Conservation (phyloP, 2,329 filamentous ascomycete species). For the Pyricularia pennisetigena region DNA sequence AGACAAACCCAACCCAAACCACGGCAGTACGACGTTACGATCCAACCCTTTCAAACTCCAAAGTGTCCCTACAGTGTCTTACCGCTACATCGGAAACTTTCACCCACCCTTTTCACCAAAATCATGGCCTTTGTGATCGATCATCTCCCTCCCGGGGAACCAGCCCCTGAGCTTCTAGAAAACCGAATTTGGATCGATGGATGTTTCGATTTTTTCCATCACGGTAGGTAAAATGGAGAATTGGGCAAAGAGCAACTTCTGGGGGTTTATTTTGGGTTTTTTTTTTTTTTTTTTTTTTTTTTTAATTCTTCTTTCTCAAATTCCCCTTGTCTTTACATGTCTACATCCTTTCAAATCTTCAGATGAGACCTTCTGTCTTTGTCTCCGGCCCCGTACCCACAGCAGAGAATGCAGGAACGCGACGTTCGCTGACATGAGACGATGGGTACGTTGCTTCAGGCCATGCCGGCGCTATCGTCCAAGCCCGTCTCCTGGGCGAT, state of each 20-base stretch:
- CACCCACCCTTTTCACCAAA: background rate
- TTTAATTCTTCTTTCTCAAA: background rate
- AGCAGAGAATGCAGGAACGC: background rate
- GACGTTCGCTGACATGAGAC: background rate
- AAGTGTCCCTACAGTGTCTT: background rate
- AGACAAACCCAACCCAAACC: background rate
- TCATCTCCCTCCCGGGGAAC: slow-evolving; percentile 29
- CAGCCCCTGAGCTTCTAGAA: slow-evolving; percentile 45
- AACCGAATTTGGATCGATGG: slow-evolving; percentile 95
- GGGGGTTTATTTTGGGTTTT: too few species aligned
- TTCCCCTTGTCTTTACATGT: background rate
- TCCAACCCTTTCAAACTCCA: background rate
- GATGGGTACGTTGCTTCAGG: slow-evolving; percentile 39
- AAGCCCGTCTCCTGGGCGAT: slow-evolving; percentile 81
- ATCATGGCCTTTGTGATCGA: slow-evolving; percentile 8
- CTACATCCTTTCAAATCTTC: background rate
- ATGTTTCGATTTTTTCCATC: slow-evolving; percentile 98
- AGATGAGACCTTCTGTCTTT: background rate
- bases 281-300: too few species aligned
- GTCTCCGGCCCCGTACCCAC: background rate
- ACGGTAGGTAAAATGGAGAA: slow-evolving; percentile 47
- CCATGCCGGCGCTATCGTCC: slow-evolving; percentile 93
- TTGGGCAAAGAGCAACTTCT: too few species aligned
- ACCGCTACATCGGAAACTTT: background rate
- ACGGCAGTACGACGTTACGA: background rate